A percentile compares a stretch with the other conserved stretches of the same genome.
These are phyloP conservation scores for Crithidia fasciculata DNA, from an alignment of 208 protist species.

Conservation along the genomic window DNA sequence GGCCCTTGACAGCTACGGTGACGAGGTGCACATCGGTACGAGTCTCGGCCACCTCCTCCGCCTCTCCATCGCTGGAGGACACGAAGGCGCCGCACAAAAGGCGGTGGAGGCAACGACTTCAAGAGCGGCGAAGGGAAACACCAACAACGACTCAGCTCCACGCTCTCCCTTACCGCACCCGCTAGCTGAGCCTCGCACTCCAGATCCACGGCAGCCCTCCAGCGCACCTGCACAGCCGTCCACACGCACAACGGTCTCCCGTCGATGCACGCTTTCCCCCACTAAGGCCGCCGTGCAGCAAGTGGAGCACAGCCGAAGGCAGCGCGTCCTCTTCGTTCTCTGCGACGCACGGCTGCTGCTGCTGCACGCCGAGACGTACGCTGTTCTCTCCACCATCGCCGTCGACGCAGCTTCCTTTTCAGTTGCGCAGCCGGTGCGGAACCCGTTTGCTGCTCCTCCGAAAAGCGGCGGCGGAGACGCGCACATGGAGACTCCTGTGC, in stretches of 20 bases:
- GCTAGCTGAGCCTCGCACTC: not conserved
- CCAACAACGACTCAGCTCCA: no score
- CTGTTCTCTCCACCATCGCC: slow-evolving; percentile 26
- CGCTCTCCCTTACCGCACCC: no score
- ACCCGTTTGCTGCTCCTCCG: not conserved
- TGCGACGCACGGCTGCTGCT: slow-evolving; percentile 49
- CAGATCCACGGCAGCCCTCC: no score
- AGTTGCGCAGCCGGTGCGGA: slow-evolving; percentile 17
- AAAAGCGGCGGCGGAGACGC: not conserved
- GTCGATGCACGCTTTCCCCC: slow-evolving; percentile 19
- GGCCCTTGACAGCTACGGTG: slow-evolving; percentile 66
- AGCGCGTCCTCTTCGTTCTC: slow-evolving; percentile 68
- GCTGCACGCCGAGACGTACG: slow-evolving; percentile 32
- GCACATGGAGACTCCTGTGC: no score
- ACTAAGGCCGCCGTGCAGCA: slow-evolving; percentile 36
- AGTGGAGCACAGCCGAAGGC: slow-evolving; percentile 75
- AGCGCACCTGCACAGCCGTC: not conserved
- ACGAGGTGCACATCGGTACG: slow-evolving; percentile 71
- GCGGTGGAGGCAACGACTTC: no score
- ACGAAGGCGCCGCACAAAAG: no score
- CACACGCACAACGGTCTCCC: slow-evolving; percentile 12
- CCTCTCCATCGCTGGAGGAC: slow-evolving; percentile 21
- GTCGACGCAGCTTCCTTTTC: slow-evolving; percentile 27
- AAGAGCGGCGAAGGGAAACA: no score
- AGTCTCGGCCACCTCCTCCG: slow-evolving; percentile 58